Base-by-base conservation (phyloP, 2,329 filamentous ascomycete species). In the Aspergillus sp. region DNA sequence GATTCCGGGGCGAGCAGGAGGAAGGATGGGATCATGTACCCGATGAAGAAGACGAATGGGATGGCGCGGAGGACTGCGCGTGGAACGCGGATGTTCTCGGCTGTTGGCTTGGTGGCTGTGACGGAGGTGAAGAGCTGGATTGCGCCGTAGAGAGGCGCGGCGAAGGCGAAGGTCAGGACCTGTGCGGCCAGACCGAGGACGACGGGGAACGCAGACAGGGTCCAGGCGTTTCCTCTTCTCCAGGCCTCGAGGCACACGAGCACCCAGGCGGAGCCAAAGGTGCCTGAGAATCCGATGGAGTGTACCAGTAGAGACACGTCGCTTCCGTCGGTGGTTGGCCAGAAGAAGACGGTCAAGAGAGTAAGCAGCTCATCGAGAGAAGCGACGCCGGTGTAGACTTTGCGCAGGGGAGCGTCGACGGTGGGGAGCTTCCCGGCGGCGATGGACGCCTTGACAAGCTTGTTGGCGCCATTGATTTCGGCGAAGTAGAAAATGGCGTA, bases 181-280 rank as follows among this genome's bases (percentile, higher is more conserved):
- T 81, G 80, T 3, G 77, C 70, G 2, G 70, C 46, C 15, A 79
- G 56, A 12, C 79, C 79, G 33, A 79, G 72, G 2, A 76, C 65
- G 21, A 64, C 60, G 2, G 54, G 74, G 66, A 74, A 77, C 37
- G 75, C 75, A 41, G 76, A 68, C 17, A 76, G 52, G 6, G 69
- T 77, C 50, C 76, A 69, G 12, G 70, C 64, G 64, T 81, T 81
- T 0, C 79, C 79, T 17, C 64, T 65, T 43, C 80, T 70, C 68
- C 79, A 73, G 11, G 76, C 70, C 61, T 82, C 80, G 55, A 82
- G 67, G 2, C 73, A 67, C 23, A 82, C 65, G 43, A 80, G 60
- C 5, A 73, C 66, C 75, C 76, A 80, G n/a, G 74, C 68, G 3
- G 74, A 71, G 4, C 73, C 73, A 49, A 78, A 73, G 3, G 76